Percentiles rank a stretch among this genome's conserved stretches.
phyloP scores from a whole-genome alignment of 345 rosid genomes.

The Rhizophora mangle region DNA sequence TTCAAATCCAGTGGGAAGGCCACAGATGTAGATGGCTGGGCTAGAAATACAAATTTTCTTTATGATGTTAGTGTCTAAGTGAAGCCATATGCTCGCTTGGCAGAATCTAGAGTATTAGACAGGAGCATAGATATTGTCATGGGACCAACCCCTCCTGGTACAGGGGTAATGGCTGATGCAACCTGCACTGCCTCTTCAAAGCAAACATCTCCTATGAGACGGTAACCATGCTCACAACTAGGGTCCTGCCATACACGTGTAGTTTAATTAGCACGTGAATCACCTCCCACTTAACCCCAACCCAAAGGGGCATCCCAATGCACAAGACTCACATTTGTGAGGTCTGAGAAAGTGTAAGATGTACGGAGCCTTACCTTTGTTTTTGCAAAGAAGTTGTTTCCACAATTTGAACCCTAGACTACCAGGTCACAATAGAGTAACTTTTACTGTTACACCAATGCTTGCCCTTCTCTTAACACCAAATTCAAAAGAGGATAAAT shows the following conservation, averaged over 20 bases:
- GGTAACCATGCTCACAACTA: conserved; percentile 63
- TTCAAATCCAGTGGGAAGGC: background rate
- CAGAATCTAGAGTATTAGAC: conserved; percentile 73
- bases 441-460: too few relatives aligned
- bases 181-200: conserved; percentile 70
- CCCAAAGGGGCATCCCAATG: too few relatives aligned
- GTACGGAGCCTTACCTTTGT: too few relatives aligned
- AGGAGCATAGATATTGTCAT: conserved; percentile 93
- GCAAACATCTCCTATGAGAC: conserved; percentile 82
- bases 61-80: conserved; percentile 7
- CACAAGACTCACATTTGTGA: too few relatives aligned
- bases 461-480: too few relatives aligned
- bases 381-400: too few relatives aligned
- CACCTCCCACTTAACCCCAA: too few relatives aligned
- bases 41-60: background rate
- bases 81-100: conserved; percentile 44
- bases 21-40: background rate
- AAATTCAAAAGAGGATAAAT: too few relatives aligned
- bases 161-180: conserved; percentile 80
- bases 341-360: too few relatives aligned
- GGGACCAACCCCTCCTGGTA: conserved; percentile 93
- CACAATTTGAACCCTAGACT: too few relatives aligned
- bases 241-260: conserved; percentile 54
- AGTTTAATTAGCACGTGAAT: background rate
- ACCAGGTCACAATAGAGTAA: too few relatives aligned